Base-by-base conservation (phyloP, 495 filamentous ascomycete species). In the Penicillium lagena region DNA sequence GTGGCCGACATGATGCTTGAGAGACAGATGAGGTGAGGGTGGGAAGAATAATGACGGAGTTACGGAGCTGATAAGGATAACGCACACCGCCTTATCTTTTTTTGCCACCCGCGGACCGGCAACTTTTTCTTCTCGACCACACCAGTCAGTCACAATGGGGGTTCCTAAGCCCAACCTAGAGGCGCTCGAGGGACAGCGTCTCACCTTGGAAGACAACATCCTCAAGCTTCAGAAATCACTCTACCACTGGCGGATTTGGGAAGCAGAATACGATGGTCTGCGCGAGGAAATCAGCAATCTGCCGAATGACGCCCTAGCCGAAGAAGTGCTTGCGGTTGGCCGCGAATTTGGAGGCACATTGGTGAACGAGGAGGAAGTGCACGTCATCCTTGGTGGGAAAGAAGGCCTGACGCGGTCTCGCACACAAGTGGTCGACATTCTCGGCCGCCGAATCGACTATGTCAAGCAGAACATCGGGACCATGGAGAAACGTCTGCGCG, bases 261-360 rank as follows among this genome's bases (percentile, higher is more conserved):
- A 95, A 54, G 75, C 84, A 12, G 94, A 96, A 52, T 98, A 97
- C 62, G 88, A 95, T 50, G 81, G 79, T 10, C 70, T 97, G 45
- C 89, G 83, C 54, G 86, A 93, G 44, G 87, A 89, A 51, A 76
- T 98, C 28, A 53, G 68, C 36, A 61, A 55, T 4, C 58, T 87
- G 29, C 55, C 71, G n/a, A 63, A 73, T 7, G 62, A 77, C 27
- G 66, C 77, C 10, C 64, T 65, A 4, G 52, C 56, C 0, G 63
- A 77, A 7, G 75, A 83, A 33, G 71, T 83, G 31, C 62, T 81
- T 8, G 49, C 57, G 9, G 67, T 73, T 15, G 75, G 72, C 22
- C 58, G 56, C 12, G 59, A 75, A 27, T 75, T 79, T 40, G 72
- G 70, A 9, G 75, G 76, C 8, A 62, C 66, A 2, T 46, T 84